These are phyloP conservation scores for Lachancea quebecensis DNA, from an alignment of 805 yeast species.

Conservation along the genomic window DNA sequence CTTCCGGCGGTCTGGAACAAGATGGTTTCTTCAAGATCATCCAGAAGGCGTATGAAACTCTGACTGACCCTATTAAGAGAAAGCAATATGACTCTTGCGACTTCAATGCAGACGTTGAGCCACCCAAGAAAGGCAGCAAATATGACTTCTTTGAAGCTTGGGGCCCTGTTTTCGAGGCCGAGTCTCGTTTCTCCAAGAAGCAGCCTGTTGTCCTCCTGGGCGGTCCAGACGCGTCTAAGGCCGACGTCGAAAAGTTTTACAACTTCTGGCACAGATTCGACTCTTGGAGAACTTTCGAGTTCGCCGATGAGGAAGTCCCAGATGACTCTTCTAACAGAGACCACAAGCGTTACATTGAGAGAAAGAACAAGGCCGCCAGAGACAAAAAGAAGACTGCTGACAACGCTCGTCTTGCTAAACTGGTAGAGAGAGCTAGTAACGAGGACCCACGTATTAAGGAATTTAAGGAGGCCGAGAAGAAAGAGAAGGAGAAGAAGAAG, in stretches of 20 bases:
- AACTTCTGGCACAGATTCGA: conserved; percentile 89
- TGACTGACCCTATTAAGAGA: conserved; percentile 80
- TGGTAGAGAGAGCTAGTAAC: conserved; percentile 78
- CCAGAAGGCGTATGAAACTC: conserved; percentile 90
- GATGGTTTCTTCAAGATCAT: conserved; percentile 97
- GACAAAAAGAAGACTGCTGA: conserved; percentile 97
- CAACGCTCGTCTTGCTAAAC: conserved; percentile 76
- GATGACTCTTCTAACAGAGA: conserved; percentile 99
- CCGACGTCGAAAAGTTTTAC: conserved; percentile 82
- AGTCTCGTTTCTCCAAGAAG: conserved; percentile 86
- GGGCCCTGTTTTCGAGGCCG: conserved; percentile 86
- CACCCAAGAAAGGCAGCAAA: conserved; percentile 58
- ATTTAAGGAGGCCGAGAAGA: conserved; percentile 91
- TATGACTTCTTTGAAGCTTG: conserved; percentile 88
- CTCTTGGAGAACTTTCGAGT: conserved; percentile 98
- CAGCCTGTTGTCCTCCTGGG: conserved; percentile 88
- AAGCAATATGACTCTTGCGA: conserved; percentile 95
- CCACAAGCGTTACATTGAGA: conserved; percentile 96
- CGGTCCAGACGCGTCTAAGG: conserved; percentile 55
- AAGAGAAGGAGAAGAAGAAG: conserved; percentile 87
- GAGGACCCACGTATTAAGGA: conserved; percentile 93
- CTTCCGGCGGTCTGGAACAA: conserved; percentile 68
- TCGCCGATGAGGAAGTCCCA: conserved; percentile 97
- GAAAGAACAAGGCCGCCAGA: conserved; percentile 94
- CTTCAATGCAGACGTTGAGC: conserved; percentile 72